Base-by-base conservation (phyloP, 768 basidiomycete species). In the Hirschioporus abietinus region DNA sequence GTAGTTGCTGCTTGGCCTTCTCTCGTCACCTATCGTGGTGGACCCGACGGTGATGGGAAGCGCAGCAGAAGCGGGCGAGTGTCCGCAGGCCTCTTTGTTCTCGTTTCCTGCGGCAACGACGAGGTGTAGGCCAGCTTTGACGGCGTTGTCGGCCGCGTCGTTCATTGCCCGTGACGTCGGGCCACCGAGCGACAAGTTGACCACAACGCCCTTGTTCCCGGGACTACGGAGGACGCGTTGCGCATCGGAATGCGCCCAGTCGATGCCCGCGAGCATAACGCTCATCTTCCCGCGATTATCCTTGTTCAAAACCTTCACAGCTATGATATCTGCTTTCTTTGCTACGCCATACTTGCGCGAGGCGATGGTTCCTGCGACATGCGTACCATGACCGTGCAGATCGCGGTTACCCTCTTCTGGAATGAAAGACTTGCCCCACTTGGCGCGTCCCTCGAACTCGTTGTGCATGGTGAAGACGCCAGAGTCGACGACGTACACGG, bases 1-100 rank as follows among this genome's bases (percentile, higher is more conserved):
- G 71, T 81, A 83, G 85, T 99, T 99, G 74, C 93, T 96, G 83
- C 96, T 94, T 78, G 91, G 91, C 5, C 93, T 93, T 59, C 92
- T 88, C 68, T 89, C 88, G 69, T 95, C 93, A 58, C 77, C 82
- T 26, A 95, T 81, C 1, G 92, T 93, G 1, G 90, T 91, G 34
- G 97, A 97, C 70, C 92, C 97, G 65, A 99, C 96, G 63, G 97
- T 98, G 68, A 99, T 52, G 15, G 42, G 42, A 1, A 52, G 42
- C 12, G 4, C 12, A 3, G 42, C 42, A 12, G 42, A 52, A 1
- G 42, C 42, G 42, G 42, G 42, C 42, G 42, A 52, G 42, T 52
- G 42, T 20, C 12, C 12, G 42, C 42, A 52, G 1, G 42, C 42
- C 2, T 52, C 42, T 20, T 52, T 52, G 20, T 52, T 52, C 12